phyloP scores from a whole-genome alignment of 208 protist species.

The Crithidia acanthocephali region DNA sequence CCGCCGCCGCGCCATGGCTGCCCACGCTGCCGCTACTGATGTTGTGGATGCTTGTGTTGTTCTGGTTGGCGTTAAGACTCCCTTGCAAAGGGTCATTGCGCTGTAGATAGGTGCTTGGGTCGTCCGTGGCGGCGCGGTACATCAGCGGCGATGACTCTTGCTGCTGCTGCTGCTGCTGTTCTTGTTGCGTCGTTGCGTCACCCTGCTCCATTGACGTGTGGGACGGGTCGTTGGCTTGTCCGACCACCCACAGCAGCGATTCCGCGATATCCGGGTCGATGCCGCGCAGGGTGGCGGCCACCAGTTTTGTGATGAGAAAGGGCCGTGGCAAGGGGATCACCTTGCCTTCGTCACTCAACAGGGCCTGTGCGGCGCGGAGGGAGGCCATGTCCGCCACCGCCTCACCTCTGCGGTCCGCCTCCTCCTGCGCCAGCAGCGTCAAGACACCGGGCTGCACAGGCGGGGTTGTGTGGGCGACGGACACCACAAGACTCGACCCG shows the following conservation, averaged over 20 bases:
- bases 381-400: slow-evolving; percentile 17
- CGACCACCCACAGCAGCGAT: slow-evolving; percentile 37
- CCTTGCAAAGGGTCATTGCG: background rate
- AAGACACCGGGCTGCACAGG: slow-evolving; percentile 17
- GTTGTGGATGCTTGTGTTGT: background rate
- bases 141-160: no score
- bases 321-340: slow-evolving; percentile 40
- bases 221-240: background rate
- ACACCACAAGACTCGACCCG: slow-evolving; percentile 33
- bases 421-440: slow-evolving; percentile 25
- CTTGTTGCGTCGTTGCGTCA: background rate
- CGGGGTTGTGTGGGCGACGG: slow-evolving; percentile 14
- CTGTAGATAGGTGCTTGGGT: background rate
- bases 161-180: no score
- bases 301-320: slow-evolving; percentile 69
- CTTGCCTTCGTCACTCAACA: slow-evolving; percentile 48
- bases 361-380: slow-evolving; percentile 40
- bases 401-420: slow-evolving; percentile 25
- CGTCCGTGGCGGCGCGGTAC: background rate
- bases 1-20: slow-evolving; percentile 11
- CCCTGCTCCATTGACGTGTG: background rate
- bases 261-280: slow-evolving; percentile 32
- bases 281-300: slow-evolving; percentile 50
- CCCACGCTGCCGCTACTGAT: background rate
- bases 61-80: background rate